Evolutionary conservation across 164 flowering plant genomes (phyloP).

Genomic region (Saururus chinensis): DNA sequence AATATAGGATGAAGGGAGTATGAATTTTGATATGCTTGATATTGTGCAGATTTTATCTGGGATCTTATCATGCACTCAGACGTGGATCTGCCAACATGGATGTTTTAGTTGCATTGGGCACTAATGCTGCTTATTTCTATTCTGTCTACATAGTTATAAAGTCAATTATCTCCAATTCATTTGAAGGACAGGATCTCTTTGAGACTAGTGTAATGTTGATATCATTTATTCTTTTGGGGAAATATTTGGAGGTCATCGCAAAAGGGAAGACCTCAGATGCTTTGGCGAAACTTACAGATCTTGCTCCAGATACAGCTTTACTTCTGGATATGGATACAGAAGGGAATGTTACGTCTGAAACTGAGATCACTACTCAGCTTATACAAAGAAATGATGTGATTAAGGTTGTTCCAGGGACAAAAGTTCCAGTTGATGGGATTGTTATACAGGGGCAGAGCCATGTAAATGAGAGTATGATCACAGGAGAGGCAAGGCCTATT

Average conservation of each 20-base stretch:
- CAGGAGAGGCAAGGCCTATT: constrained; percentile 81
- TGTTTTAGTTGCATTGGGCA: constrained; percentile 89
- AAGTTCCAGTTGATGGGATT: constrained; percentile 85
- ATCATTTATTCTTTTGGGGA: constrained; percentile 85
- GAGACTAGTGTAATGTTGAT: constrained; percentile 96
- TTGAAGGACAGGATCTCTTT: constrained; percentile 87
- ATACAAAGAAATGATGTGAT: constrained; percentile 77
- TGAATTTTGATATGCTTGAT: too few species aligned
- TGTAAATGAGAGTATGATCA: constrained; percentile 95
- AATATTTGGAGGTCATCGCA: constrained; percentile 82
- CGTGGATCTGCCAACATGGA: constrained; percentile 88
- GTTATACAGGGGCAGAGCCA: constrained; percentile 79
- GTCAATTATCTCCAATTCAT: constrained; percentile 45
- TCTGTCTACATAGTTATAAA: constrained; percentile 59
- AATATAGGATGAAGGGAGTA: too few species aligned
- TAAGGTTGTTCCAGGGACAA: constrained; percentile 78
- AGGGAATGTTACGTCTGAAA: constrained; percentile 62
- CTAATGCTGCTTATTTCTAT: constrained; percentile 93
- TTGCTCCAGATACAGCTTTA: constrained; percentile 73
- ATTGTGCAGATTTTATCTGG: constrained; percentile 57
- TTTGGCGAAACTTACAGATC: constrained; percentile 72
- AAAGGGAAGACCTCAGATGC: constrained; percentile 97
- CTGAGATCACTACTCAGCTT: constrained; percentile 67
- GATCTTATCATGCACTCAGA: constrained; percentile 71
- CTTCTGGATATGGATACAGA: constrained; percentile 39